Evolutionary conservation across 2,329 filamentous ascomycete genomes (phyloP), one percentile per base, ranked within the genome.

Genomic region (Bipolaris oryzae): DNA sequence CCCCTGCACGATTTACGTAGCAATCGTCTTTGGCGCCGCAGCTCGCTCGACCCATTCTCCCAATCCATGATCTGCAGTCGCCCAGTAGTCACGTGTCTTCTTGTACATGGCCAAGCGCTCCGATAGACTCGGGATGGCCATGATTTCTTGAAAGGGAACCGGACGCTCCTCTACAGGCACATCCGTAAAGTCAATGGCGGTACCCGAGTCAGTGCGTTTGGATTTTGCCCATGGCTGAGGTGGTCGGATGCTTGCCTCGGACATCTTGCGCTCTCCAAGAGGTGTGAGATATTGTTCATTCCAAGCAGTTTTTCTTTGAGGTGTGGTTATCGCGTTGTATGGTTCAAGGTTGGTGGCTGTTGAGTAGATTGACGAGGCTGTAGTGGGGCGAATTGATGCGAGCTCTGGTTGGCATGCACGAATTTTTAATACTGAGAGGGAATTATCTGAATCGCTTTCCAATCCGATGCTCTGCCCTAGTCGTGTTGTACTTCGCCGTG

Each of bases 81-180:
- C 72, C 73, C 73, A 75, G 52, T 74, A 75, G 2, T 73, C 64
- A 33, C 71, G 67, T n/a, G 70, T 68, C 55, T 61, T 67, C 58
- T 70, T 67, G 43, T 75, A 75, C 51, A 72, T 35, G 33, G 52
- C 61, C 72, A 75, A 73, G 5, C 73, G 61, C 37, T 71, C 65
- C 23, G 58, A 58, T 31, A 71, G 64, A 21, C 50, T 71, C 16
- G 58, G n/a, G 2, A 71, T 61, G 2, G 66, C 62, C 21, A 66
- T 42, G 28, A 75, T 75, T 2, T 74, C 67, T 25, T 69, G 63
- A 61, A 75, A 75, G 1, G 66, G 67, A 9, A 72, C 25, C 1
- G 72, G 73, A n/a, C 69, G 55, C 18, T 68, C 50, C 3, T 66
- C 38, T 5, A 41, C 48, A 20, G 63, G 60, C 5, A 69, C 57